phyloP scores from a whole-genome alignment of 495 filamentous ascomycete species.

The Lichina pygmaea region DNA sequence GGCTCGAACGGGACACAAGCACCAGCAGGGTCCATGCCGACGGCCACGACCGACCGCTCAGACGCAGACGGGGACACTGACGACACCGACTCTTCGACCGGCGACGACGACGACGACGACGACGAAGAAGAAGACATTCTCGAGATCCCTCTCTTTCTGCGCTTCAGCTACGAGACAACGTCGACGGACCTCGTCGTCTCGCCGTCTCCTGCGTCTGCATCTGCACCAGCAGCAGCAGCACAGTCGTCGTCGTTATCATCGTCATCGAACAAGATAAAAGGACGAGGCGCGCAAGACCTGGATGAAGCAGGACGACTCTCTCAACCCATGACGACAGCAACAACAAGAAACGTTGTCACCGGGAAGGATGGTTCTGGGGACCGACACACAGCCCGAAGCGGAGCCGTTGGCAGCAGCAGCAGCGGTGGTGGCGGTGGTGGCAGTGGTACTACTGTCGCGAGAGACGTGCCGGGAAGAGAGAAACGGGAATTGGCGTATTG shows the following conservation, averaged over 20 bases:
- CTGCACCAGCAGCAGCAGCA: no score
- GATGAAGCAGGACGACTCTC: no score
- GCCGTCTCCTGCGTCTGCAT: no score
- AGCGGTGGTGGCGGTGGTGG: slow-evolving; percentile 30
- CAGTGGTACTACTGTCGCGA: slow-evolving; percentile 12
- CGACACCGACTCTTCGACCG: slow-evolving; percentile 1
- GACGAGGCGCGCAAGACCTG: no score
- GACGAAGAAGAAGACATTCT: slow-evolving; percentile 58
- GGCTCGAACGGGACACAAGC: background rate
- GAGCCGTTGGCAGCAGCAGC: no score
- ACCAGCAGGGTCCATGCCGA: background rate
- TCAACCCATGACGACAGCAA: no score
- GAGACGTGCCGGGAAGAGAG: slow-evolving; percentile 24
- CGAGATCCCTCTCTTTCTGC: slow-evolving; percentile 83
- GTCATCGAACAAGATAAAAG: background rate
- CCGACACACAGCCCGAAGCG: background rate
- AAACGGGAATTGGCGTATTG: slow-evolving; percentile 80
- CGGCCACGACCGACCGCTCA: background rate
- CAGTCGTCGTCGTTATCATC: background rate
- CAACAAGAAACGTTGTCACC: no score
- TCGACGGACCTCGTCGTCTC: slow-evolving; percentile 17
- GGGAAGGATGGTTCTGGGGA: no score
- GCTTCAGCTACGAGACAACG: slow-evolving; percentile 61
- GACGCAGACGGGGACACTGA: slow-evolving; percentile 4
- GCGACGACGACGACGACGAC: background rate